Evolutionary conservation across 257 asterid genomes (phyloP), one percentile per base, ranked within the genome.

Genomic region (Vinca minor): DNA sequence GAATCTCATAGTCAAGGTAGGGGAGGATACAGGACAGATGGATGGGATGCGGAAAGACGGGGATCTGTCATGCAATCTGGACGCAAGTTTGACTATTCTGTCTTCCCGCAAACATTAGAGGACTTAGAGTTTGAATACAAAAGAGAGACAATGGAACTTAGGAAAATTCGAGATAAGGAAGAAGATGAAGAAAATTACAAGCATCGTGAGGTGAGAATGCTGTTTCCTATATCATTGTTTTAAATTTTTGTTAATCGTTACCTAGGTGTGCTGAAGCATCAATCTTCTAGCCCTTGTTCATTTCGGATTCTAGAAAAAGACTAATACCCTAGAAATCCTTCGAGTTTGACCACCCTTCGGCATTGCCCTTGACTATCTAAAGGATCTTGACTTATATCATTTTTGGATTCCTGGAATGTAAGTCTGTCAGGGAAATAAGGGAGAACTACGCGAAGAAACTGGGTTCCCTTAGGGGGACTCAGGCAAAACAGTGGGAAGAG

Each of bases 111-210:
- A 70, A 78, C 91, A 34, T 69, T 89, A 70, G 99, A 93, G 82
- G 95, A 84, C 55, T 67, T 87, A 53, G 99, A 87, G 76, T 72
- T 82, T 74, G 91, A 81, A 65, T 82, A 79, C 69, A 78, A 76
- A 72, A 81, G 85, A 77, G 96, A 93, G 70, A 90, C 92, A 35
- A 74, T 78, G 81, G 99, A 93, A 68, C 97, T 93, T 76, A 86
- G 84, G 69, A 84, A 78, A 70, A 73, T 84, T 69, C 94, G 96
- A 64, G 94, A 93, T 80, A 89, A 83, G 83, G 99, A 89, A 81
- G 96, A 85, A 80, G 97, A 89, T 60, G 97, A 89, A 68, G 99
- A 93, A 77, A 89, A 84, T 78, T 60, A 49, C 75, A 84, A 74
- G 79, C 97, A 89, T 71, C 91, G 96, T 17, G 95, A 93, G 96